A percentile compares a stretch with the other conserved stretches of the same genome.
Evolutionary conservation across 169 alveolate species (phyloP).

Genomic region (Blepharisma undulans): DNA sequence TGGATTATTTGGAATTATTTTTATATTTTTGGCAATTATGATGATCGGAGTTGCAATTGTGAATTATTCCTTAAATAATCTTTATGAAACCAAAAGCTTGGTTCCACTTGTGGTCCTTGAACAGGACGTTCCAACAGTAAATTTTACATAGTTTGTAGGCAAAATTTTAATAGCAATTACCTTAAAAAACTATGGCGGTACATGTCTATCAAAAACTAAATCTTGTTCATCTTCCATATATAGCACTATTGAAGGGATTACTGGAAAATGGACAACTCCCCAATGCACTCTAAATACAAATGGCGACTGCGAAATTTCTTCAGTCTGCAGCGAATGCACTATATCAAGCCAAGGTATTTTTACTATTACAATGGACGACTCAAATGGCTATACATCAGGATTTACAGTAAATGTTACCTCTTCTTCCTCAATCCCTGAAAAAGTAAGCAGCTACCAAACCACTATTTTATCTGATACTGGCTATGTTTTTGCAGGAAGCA

Average conservation of each 20-base stretch:
- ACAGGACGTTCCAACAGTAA: not conserved
- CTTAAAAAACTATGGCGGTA: not conserved
- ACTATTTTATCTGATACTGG: not conserved
- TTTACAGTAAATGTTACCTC: not conserved
- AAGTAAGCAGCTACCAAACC: not conserved
- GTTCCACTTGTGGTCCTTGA: slow-evolving; percentile 1
- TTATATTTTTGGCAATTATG: not conserved
- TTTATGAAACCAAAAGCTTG: slow-evolving; percentile 4
- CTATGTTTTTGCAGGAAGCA: not conserved
- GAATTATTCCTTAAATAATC: not conserved
- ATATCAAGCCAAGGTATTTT: not conserved
- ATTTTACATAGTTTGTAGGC: not conserved
- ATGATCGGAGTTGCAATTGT: not conserved
- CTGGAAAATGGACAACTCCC: not conserved
- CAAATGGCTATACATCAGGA: not conserved
- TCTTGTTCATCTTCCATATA: not conserved
- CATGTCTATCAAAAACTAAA: not conserved
- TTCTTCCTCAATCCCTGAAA: not conserved
- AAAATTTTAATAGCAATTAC: not conserved
- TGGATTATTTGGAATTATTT: slow-evolving; percentile 7
- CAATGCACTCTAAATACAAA: not conserved
- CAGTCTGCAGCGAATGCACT: not conserved
- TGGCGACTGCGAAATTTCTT: not conserved
- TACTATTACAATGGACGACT: not conserved
- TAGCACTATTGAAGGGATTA: not conserved